phyloP scores from a whole-genome alignment of 2,329 filamentous ascomycete species.

The Neoscytalidium dimidiatum region DNA sequence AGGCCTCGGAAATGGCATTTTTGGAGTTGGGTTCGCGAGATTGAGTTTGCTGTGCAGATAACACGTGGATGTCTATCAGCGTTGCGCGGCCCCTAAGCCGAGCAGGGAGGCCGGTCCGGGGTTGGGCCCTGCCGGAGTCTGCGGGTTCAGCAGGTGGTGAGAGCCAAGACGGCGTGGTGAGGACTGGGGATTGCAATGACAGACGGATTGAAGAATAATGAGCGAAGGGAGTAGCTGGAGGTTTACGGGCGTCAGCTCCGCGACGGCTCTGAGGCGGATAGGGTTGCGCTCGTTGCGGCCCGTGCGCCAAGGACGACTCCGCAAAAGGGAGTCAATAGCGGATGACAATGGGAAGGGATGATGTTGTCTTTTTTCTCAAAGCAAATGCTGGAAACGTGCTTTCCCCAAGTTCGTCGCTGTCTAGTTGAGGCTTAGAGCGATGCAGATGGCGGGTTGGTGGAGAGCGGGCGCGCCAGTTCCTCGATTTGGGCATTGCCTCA shows the following conservation, averaged over 20 bases:
- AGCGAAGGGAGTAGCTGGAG: background rate
- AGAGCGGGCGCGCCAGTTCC: background rate
- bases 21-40: background rate
- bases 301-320: background rate
- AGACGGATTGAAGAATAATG: background rate
- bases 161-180: background rate
- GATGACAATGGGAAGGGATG: background rate
- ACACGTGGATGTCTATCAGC: background rate
- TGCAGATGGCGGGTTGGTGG: background rate
- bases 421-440: no score
- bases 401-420: no score
- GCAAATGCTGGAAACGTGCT: no score
- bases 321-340: background rate
- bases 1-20: background rate
- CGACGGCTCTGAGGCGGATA: constrained; percentile 3
- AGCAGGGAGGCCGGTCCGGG: background rate
- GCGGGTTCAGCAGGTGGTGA: background rate
- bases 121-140: background rate
- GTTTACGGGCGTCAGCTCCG: background rate
- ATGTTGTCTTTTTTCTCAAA: no score
- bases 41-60: background rate
- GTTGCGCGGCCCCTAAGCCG: background rate
- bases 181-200: background rate
- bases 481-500: background rate
- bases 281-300: background rate